phyloP scores from a whole-genome alignment of 2,329 filamentous ascomycete species.

The Penicillium griseofulvum region DNA sequence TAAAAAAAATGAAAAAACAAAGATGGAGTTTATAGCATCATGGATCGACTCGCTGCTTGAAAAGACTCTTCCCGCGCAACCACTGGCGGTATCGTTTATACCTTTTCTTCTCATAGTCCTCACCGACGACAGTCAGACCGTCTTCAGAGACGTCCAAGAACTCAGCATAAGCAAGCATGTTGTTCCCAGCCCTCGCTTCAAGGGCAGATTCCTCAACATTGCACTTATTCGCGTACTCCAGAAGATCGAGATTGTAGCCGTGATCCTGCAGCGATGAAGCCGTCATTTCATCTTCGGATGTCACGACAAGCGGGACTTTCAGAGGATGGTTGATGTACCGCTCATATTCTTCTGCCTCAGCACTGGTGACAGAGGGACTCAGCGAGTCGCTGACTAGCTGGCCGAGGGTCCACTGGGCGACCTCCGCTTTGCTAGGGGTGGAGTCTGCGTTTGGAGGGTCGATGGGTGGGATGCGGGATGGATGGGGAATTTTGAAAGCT shows the following conservation, averaged over 20 bases:
- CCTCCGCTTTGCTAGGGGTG: constrained; percentile 72
- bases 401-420: constrained; percentile 80
- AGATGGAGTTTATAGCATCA: constrained; percentile 15
- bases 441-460: constrained; percentile 52
- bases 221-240: constrained; percentile 73
- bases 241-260: constrained; percentile 61
- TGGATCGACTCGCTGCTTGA: constrained; percentile 72
- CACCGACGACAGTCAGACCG: constrained; percentile 80
- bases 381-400: constrained; percentile 83
- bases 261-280: constrained; percentile 36
- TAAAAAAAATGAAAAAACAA: not conserved
- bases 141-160: constrained; percentile 76
- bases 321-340: constrained; percentile 88
- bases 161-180: constrained; percentile 70
- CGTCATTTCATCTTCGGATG: constrained; percentile 41
- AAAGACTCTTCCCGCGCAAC: constrained; percentile 90
- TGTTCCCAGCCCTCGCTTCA: constrained; percentile 55
- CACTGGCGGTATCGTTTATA: constrained; percentile 97
- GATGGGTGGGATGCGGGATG: constrained; percentile 21
- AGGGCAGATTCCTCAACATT: constrained; percentile 58
- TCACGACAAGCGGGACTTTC: constrained; percentile 68
- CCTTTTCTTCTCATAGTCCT: constrained; percentile 85
- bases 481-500: constrained; percentile 27
- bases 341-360: constrained; percentile 81
- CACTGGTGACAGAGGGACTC: constrained; percentile 73